phyloP scores from a whole-genome alignment of 441 rosid species.

The Erodium texanum region DNA sequence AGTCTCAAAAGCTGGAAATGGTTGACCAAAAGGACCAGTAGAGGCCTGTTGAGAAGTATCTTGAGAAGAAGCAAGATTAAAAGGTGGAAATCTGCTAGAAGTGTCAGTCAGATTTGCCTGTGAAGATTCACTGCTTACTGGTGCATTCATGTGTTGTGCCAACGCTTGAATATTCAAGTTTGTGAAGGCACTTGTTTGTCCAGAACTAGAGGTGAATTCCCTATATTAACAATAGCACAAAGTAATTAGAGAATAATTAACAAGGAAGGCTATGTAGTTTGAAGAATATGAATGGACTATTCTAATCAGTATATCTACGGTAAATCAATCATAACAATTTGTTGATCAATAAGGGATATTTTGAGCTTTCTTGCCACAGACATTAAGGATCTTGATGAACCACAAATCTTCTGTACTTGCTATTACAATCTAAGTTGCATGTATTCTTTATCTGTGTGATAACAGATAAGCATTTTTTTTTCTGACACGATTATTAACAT shows the following conservation, averaged over 20 bases:
- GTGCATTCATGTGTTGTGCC: constrained; percentile 27
- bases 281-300: background rate
- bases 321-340: background rate
- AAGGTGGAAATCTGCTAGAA: constrained; percentile 20
- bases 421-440: background rate
- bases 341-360: too few relatives aligned
- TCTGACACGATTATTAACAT: background rate
- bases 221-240: background rate
- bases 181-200: constrained; percentile 23
- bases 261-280: background rate
- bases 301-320: background rate
- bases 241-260: background rate
- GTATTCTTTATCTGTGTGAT: background rate
- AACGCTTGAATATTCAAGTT: constrained; percentile 28
- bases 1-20: constrained; percentile 38
- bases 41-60: constrained; percentile 25
- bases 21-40: constrained; percentile 25
- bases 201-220: constrained; percentile 12
- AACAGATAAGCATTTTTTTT: background rate
- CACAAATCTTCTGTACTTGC: background rate
- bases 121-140: constrained; percentile 29
- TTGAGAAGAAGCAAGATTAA: constrained; percentile 27
- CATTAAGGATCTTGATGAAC: too few relatives aligned
- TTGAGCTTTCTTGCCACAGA: too few relatives aligned
- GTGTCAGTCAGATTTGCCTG: constrained; percentile 20